Conservation (phyloP, 2,329 filamentous ascomycete genomes). For the Pseudogymnoascus sp. region DNA sequence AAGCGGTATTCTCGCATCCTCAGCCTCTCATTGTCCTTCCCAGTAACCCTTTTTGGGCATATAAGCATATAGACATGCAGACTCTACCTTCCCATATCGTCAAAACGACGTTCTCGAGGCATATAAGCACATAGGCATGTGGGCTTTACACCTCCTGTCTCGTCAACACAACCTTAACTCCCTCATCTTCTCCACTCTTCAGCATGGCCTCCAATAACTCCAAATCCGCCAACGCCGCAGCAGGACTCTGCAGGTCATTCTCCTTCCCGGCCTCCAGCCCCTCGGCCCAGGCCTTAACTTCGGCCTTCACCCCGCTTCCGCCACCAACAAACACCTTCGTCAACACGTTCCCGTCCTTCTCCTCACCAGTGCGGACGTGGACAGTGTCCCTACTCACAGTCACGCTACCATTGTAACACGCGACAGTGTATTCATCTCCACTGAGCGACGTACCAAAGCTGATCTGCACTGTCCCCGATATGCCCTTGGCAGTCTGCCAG, state of each 20-base stretch:
- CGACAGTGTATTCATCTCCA: constrained; percentile 25
- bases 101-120: not conserved
- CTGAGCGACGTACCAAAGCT: constrained; percentile 26
- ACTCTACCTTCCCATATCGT: not conserved
- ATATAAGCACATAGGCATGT: not conserved
- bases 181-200: constrained; percentile 28
- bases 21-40: not conserved
- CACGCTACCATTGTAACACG: constrained; percentile 28
- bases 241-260: constrained; percentile 20
- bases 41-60: not conserved
- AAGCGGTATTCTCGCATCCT: not conserved
- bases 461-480: constrained; percentile 25
- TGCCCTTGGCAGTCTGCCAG: constrained; percentile 26
- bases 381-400: constrained; percentile 20
- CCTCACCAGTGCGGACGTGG: constrained; percentile 22
- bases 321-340: constrained; percentile 24
- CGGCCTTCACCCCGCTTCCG: constrained; percentile 24
- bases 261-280: constrained; percentile 20
- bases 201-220: constrained; percentile 29
- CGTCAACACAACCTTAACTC: constrained; percentile 17
- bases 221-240: constrained; percentile 24
- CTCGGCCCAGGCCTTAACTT: constrained; percentile 26
- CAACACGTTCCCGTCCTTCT: constrained; percentile 19
- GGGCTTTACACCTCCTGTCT: not conserved
- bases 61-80: not conserved